Evolutionary conservation across 2,329 filamentous ascomycete genomes (phyloP).

Genomic region (Coniochaeta pulveracea): DNA sequence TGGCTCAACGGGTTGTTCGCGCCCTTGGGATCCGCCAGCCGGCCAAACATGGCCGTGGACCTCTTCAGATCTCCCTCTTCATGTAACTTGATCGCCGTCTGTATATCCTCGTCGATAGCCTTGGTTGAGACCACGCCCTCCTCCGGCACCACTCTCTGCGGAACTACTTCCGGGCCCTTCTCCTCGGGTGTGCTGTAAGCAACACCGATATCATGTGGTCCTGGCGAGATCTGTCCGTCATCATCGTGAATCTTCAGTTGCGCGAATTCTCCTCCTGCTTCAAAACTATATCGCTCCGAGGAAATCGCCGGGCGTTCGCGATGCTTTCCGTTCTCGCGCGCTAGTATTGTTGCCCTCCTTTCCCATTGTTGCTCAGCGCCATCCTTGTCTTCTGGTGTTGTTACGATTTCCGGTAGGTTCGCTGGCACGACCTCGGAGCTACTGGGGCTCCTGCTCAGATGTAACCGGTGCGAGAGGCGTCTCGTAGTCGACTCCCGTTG

Average conservation of each 20-base stretch:
- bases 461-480: constrained; percentile 59
- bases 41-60: constrained; percentile 78
- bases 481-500: constrained; percentile 17
- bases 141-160: constrained; percentile 7
- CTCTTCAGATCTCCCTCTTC: constrained; percentile 68
- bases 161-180: constrained; percentile 6
- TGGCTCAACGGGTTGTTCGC: constrained; percentile 90
- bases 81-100: constrained; percentile 90
- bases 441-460: constrained; percentile 45
- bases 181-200: constrained; percentile 1
- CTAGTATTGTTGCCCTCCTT: constrained; percentile 81
- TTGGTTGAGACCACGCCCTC: constrained; percentile 32
- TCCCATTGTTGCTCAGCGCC: constrained; percentile 71
- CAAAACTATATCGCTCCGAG: neutral
- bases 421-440: constrained; percentile 66
- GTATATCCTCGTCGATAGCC: constrained; percentile 60
- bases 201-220: neutral
- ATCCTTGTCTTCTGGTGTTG: constrained; percentile 26
- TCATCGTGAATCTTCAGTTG: constrained; percentile 16
- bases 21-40: constrained; percentile 70
- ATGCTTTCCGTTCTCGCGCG: constrained; percentile 45
- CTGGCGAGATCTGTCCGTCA: constrained; percentile 11
- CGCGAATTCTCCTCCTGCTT: constrained; percentile 15
- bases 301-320: constrained; percentile 30
- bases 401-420: constrained; percentile 64